These are phyloP conservation scores for Aureobasidium mangrovei DNA, from an alignment of 2,329 filamentous ascomycete species.

Conservation along the genomic window DNA sequence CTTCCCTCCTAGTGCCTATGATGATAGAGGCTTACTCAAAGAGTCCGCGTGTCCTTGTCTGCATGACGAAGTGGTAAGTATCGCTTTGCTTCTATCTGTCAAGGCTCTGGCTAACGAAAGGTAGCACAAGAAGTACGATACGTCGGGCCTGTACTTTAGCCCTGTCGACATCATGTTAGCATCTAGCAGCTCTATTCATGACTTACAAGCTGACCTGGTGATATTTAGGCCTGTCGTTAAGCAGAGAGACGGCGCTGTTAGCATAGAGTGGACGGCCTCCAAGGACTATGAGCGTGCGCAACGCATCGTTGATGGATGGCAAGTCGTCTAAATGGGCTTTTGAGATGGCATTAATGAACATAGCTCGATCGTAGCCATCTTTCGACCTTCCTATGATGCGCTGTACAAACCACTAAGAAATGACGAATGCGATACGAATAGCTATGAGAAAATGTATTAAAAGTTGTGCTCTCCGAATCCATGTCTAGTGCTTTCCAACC, in stretches of 20 bases:
- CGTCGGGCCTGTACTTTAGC: neutral
- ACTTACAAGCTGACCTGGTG: neutral
- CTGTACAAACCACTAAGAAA: too few relatives aligned
- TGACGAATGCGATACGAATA: too few relatives aligned
- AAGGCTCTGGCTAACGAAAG: neutral
- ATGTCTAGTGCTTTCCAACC: too few relatives aligned
- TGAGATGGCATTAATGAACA: too few relatives aligned
- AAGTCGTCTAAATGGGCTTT: neutral
- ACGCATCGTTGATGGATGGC: neutral
- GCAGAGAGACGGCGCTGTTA: neutral
- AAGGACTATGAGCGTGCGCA: neutral
- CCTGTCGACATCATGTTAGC: neutral
- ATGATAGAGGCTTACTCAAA: slow-evolving; percentile 3
- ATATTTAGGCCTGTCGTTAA: neutral
- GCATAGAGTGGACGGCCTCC: neutral
- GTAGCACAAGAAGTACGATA: neutral
- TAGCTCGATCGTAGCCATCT: too few relatives aligned
- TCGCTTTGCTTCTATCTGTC: neutral
- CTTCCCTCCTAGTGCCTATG: neutral
- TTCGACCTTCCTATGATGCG: too few relatives aligned
- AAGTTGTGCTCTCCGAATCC: too few relatives aligned
- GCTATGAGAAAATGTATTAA: too few relatives aligned
- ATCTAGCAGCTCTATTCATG: neutral
- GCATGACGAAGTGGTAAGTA: neutral
- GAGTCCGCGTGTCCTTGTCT: neutral